phyloP scores from a whole-genome alignment of 306 rosid species.

The Cucumis hystrix region DNA sequence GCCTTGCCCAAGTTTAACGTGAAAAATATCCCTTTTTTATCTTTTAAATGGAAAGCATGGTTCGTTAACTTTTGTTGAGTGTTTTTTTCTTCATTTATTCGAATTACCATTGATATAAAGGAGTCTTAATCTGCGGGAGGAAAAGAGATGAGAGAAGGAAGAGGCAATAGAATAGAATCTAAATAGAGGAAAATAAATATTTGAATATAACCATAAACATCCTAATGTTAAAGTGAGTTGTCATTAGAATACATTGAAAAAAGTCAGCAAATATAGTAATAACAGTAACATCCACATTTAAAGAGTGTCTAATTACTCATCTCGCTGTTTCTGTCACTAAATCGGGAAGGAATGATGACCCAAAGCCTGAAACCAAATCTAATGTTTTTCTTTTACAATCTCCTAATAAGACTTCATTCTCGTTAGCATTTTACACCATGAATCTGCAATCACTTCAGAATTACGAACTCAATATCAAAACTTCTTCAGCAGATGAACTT shows the following conservation, averaged over 20 bases:
- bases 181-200: neutral
- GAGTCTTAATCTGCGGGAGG: neutral
- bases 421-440: conserved; percentile 3
- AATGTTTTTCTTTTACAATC: neutral
- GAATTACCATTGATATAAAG: neutral
- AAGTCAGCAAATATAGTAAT: neutral
- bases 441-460: neutral
- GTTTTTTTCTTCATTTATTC: neutral
- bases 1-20: too few relatives aligned
- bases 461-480: neutral
- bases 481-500: conserved; percentile 1
- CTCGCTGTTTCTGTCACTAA: neutral
- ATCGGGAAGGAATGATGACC: neutral
- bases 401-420: neutral
- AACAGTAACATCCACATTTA: neutral
- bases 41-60: neutral
- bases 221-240: neutral
- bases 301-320: neutral
- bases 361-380: conserved; percentile 2
- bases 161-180: neutral
- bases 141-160: neutral
- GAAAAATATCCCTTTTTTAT: too few relatives aligned
- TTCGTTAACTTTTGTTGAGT: neutral
- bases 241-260: neutral
- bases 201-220: neutral